Base-by-base conservation (phyloP, 805 yeast genomes). In the Candida oleophila region DNA sequence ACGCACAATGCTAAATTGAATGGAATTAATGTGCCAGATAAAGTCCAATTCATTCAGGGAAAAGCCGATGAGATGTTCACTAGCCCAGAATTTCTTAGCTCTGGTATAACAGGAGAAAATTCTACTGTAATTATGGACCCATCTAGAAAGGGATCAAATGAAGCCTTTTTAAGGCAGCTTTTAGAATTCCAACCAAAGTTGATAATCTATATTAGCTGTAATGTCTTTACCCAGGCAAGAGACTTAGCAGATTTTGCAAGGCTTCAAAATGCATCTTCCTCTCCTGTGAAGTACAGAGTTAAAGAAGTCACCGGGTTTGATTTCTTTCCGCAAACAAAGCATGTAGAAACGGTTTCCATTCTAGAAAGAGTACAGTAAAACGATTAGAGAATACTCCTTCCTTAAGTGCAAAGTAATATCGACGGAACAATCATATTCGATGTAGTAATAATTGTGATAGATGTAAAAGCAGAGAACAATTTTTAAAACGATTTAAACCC, bases 311-410 rank as follows among this genome's bases (percentile, higher is more conserved):
- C 55, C 7, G 78, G 78, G 4, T 73, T 72, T 54, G 78, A 74
- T 54, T 74, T 74, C 54, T 73, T 73, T 56, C 83, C 84, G 2
- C 84, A 79, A 52, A 78, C 84, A 1, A 78, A 77, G 50, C 83
- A 79, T 52, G 82, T 79, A 30, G 84, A 79, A 60, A 66, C 81
- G 34, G 76, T 80, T 25, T 82, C 82, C 0, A 65, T 80, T 5
- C 55, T 80, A 30, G 66, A 67, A 46, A 47, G 54, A 38, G 33
- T 41, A 19, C 11, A 43, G 38, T 37, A 40, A 28, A 22, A 14
- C 19, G 12, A 9, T 12, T 7, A 25, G 11, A 25, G 11, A 11
- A 25, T 25, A n/a, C n/a, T n/a, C n/a, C n/a, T n/a, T n/a, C n/a
- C n/a, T n/a, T n/a, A n/a, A n/a, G n/a, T n/a, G n/a, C n/a, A n/a